A percentile compares a stretch with the other conserved stretches of the same genome.
Evolutionary conservation across 352 stramenopile genomes (phyloP).

Genomic region (Phytophthora sp.): DNA sequence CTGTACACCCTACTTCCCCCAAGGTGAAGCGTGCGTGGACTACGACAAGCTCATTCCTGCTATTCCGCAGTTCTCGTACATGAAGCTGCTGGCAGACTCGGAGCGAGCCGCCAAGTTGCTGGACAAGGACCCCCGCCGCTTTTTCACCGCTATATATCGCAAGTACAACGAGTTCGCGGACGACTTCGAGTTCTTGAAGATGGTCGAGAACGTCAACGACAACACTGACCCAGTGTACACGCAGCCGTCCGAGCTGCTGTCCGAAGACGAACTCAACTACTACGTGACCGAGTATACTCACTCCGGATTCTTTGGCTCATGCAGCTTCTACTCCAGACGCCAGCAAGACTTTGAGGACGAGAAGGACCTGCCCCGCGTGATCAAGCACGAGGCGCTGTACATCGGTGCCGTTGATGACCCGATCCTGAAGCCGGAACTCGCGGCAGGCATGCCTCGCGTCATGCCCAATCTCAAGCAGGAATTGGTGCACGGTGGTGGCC

Average conservation of each 20-base stretch:
- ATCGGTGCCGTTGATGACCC: constrained; percentile 63
- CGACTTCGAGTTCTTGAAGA: constrained; percentile 40
- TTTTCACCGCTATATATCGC: constrained; percentile 59
- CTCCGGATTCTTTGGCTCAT: constrained; percentile 58
- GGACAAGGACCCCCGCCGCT: constrained; percentile 44
- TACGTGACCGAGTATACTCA: constrained; percentile 56
- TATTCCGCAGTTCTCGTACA: constrained; percentile 65
- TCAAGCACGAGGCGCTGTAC: constrained; percentile 59
- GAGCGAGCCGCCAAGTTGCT: constrained; percentile 38
- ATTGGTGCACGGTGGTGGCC: constrained; percentile 50
- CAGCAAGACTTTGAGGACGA: constrained; percentile 64
- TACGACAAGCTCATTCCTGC: constrained; percentile 48
- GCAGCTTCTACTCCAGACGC: constrained; percentile 57
- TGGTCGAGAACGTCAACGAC: constrained; percentile 36
- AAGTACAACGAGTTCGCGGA: constrained; percentile 40
- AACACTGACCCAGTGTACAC: constrained; percentile 39
- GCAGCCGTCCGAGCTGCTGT: constrained; percentile 44
- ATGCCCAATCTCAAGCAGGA: constrained; percentile 58
- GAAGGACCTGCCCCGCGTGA: constrained; percentile 33
- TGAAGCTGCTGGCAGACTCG: constrained; percentile 57
- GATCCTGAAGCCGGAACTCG: constrained; percentile 58
- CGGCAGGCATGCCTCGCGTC: constrained; percentile 49
- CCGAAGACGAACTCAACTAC: constrained; percentile 54
- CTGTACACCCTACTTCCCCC: constrained; percentile 69
- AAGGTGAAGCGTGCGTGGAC: constrained; percentile 40